Percentiles rank a stretch among this genome's conserved stretches.
Evolutionary conservation across 73 alveolate genomes (phyloP).

Genomic region (Breviolum minutum): DNA sequence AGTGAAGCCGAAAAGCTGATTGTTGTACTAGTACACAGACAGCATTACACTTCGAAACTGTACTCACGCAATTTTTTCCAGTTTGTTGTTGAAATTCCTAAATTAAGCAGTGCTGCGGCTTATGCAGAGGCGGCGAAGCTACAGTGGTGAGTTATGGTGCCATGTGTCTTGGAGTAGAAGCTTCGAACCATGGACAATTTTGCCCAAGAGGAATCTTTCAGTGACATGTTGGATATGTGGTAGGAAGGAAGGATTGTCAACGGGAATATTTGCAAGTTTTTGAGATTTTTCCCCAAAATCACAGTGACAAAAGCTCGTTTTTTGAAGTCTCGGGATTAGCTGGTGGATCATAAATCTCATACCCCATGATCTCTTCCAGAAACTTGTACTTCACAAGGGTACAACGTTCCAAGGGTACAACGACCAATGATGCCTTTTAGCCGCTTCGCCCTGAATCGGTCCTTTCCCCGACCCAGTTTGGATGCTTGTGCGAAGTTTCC

Average conservation of each 20-base stretch:
- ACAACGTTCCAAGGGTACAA: not conserved
- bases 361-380: not conserved
- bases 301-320: not conserved
- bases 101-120: not conserved
- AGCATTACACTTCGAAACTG: too few species aligned
- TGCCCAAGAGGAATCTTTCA: too few species aligned
- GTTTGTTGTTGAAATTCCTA: not conserved
- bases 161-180: conserved; percentile 15
- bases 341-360: not conserved
- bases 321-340: not conserved
- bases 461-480: not conserved
- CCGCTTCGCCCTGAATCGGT: not conserved
- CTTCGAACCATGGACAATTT: not conserved
- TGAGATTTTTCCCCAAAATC: too few species aligned
- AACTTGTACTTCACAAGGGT: not conserved
- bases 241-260: too few species aligned
- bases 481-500: conserved; percentile 47
- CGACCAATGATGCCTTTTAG: not conserved
- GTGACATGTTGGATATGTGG: too few species aligned
- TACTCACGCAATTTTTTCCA: too few species aligned
- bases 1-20: too few species aligned
- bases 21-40: not conserved
- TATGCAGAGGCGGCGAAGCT: not conserved
- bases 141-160: conserved; percentile 67
- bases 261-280: too few species aligned